Evolutionary conservation across 169 alveolate species (phyloP), one percentile per base, ranked within the genome.

Genomic region (Cryptosporidium ryanae): DNA sequence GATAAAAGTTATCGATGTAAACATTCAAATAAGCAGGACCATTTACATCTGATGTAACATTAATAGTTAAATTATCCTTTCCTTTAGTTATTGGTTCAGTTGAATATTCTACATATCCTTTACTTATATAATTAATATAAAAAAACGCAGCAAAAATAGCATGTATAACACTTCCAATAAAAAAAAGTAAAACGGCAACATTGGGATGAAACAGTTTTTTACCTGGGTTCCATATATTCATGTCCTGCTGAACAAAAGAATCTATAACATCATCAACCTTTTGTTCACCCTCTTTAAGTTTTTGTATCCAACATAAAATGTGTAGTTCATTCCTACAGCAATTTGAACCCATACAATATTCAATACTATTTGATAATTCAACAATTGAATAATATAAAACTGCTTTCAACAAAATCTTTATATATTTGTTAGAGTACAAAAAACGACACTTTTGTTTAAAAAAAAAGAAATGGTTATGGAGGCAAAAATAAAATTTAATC

Each of bases 221-320:
- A 13, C 87, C 87, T 44, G 87, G 87, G 23, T 29, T 44, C 87
- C 87, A 76, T 27, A 76, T 59, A 4, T 76, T 76, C 87, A 76
- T 76, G 34, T 76, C 52, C 44, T 76, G 87, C 49, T 76, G 87
- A 10, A 76, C 64, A 34, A 76, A 59, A 31, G 87, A 76, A 21
- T 76, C 87, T 23, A 76, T 23, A 29, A 76, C 63, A 43, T 76
- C 64, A 38, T 76, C 87, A 59, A 76, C 87, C 21, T 76, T 76
- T 43, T 76, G 18, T 29, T 76, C 76, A 46, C 87, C 87, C 25
- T 76, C 34, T n/a, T 70, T 55, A 15, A 76, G 48, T 31, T 49
- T 29, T 27, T 21, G 65, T 29, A 68, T 68, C 83, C 83, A 68
- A 32, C 31, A 17, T 32, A 55, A 49, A 23, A 29, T 68, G 15